Evolutionary conservation across 345 rosid genomes (phyloP), one percentile per base, ranked within the genome.

Genomic region (Lepidium sativum): DNA sequence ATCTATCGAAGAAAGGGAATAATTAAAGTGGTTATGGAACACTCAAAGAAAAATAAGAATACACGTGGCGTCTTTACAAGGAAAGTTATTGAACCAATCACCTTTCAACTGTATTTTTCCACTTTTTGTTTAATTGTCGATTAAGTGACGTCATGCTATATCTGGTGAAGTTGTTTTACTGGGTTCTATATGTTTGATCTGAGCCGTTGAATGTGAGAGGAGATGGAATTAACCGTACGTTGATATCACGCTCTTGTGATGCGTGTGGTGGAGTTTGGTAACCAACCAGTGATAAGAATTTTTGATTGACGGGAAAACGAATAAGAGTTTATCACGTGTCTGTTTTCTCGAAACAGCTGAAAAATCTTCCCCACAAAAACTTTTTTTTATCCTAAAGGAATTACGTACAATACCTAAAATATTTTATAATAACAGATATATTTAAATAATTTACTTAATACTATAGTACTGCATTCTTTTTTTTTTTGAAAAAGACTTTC

Each of bases 11-110:
- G 65, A 17, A 57, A 63, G 56, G 47, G 70, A 71, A 64, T 64
- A 71, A 49, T 64, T 71, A 49, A 71, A 71, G 75, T 71, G 40
- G 65, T 31, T 63, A 54, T 53, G 48, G 62, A 70, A 70, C 69
- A 62, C 69, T 63, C 58, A 47, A 70, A 54, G 37, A 20, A 12
- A 62, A 6, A 8, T n/a, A n/a, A 71, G 75, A 71, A 54, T 34
- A 64, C 70, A 64, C 70, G 65, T 64, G 75, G 70, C 65, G 5
- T 49, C 9, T 37, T 15, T 8, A 48, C 58, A 1, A 27, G 20
- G 31, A 56, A 48, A 63, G 59, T 20, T 38, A 71, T 40, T 25
- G 6, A 41, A 49, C 75, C 75, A 71, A 64, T 71, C 51, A 63
- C 64, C 64, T 71, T 63, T 54, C 69, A 70, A 27, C 5, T 42